phyloP scores from a whole-genome alignment of 2,329 filamentous ascomycete species.

The Rutstroemia sp. region DNA sequence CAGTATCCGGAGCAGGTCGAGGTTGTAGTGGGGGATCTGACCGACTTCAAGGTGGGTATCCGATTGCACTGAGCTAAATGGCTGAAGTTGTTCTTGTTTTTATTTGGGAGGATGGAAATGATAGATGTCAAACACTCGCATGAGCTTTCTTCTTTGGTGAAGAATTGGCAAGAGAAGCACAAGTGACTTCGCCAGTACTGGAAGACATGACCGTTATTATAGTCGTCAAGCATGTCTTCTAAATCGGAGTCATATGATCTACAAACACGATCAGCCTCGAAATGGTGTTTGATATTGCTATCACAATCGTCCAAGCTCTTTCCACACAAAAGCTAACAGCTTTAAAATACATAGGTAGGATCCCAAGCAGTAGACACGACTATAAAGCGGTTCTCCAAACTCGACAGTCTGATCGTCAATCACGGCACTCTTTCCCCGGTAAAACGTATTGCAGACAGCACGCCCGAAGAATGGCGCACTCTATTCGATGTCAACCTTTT shows the following conservation, averaged over 20 bases:
- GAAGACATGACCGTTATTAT: too few species aligned
- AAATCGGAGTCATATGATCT: too few species aligned
- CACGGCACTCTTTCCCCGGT: constrained; percentile 78
- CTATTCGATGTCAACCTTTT: constrained; percentile 84
- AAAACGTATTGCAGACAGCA: constrained; percentile 57
- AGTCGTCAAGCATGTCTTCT: too few species aligned
- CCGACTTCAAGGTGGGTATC: constrained; percentile 40
- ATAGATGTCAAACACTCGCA: neutral
- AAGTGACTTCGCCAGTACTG: too few species aligned
- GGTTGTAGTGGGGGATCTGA: constrained; percentile 48
- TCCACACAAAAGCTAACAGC: neutral
- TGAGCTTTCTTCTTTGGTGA: too few species aligned
- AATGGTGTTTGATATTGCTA: neutral
- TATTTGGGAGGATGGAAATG: neutral
- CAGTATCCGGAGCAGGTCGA: constrained; percentile 46
- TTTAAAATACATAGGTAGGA: constrained; percentile 34
- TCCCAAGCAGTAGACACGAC: constrained; percentile 58
- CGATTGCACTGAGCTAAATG: neutral
- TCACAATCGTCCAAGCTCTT: neutral
- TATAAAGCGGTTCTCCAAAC: constrained; percentile 55
- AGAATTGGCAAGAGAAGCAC: too few species aligned
- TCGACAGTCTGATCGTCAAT: constrained; percentile 83
- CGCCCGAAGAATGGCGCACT: constrained; percentile 66
- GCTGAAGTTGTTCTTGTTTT: neutral
- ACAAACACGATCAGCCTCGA: too few species aligned